Base-by-base conservation (phyloP, 2,329 filamentous ascomycete genomes). In the Septoria petroselini region DNA sequence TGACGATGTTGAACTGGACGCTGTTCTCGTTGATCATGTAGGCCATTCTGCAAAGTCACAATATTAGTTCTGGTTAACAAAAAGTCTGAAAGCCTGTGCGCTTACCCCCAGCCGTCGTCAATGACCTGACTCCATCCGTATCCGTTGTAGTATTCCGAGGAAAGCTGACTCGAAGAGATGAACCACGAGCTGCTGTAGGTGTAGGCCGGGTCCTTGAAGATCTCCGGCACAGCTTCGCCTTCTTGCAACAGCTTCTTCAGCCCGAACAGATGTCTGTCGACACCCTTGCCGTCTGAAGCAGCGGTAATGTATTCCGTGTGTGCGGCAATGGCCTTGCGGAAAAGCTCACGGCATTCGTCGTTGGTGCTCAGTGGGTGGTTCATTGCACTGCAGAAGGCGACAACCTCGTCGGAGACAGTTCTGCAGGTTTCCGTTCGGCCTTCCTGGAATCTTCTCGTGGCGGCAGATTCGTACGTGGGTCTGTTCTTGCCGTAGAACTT, bases 1-100 rank as follows among this genome's bases (percentile, higher is more conserved):
- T 93, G 58, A 95, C 91, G 60, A 98, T 83, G 74, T 98, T 98
- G 77, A 98, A 97, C 80, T 97, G 93, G 58, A 98, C 80, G 71
- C 89, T 95, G 72, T 96, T 95, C 78, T 97, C 91, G 69, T 98
- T 98, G 70, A 98, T 97, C 93, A 98, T 98, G 70, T 98, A 98
- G 31, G 93, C 93, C 67, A 98, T 95, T 34, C 67, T 70, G 58
- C 40, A 9, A 42, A 48, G 17, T 8, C n/a, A 29, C 23, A 14
- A n/a, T n/a, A n/a, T n/a, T n/a, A n/a, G n/a, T n/a, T n/a, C n/a
- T n/a, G 8, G 55, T 67, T 38, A 66, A 61, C 49, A 50, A 35
- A n/a, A 27, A 27, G 5, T 18, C 2, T 8, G 11, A 15, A 37
- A 2, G 3, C 37, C 23, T n/a, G n/a, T 12, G 15, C 33, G 67